These are phyloP conservation scores for Lichtheimia ornata DNA, from an alignment of 371 early-diverging fungal species.

Conservation along the genomic window DNA sequence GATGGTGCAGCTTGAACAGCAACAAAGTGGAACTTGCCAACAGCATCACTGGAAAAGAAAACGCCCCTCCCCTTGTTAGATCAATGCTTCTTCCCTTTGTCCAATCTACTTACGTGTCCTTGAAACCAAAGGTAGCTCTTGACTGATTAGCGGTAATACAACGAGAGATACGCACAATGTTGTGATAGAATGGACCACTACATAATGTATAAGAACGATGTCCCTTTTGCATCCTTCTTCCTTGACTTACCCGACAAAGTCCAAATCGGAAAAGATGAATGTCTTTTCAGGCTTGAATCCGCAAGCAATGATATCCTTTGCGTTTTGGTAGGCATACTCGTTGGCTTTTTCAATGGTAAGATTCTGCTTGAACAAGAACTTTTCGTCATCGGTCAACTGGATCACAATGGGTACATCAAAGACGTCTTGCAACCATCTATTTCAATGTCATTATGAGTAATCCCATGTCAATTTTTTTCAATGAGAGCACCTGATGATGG, in stretches of 20 bases:
- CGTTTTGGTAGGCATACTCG: constrained; percentile 85
- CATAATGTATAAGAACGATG: neutral
- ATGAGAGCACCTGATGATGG: too few relatives aligned
- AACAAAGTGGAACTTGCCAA: constrained; percentile 93
- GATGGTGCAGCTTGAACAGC: constrained; percentile 94
- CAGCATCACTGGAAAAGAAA: constrained; percentile 62
- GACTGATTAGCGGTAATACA: constrained; percentile 84
- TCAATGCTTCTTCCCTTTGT: neutral
- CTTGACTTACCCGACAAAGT: constrained; percentile 79
- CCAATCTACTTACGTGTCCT: constrained; percentile 56
- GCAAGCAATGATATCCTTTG: constrained; percentile 97
- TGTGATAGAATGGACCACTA: constrained; percentile 90
- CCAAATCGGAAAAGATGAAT: constrained; percentile 97
- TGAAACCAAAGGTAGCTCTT: constrained; percentile 92
- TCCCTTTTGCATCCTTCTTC: constrained; percentile 14
- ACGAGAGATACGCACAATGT: constrained; percentile 86
- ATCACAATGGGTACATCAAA: constrained; percentile 98
- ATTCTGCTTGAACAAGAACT: constrained; percentile 96
- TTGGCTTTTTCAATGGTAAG: constrained; percentile 87
- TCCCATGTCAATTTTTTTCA: neutral
- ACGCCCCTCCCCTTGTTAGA: neutral
- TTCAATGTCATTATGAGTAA: neutral
- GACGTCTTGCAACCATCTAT: constrained; percentile 94
- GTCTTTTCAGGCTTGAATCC: constrained; percentile 99
- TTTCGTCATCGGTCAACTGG: constrained; percentile 99